Conservation (phyloP, 306 rosid species). For the Acacia melanoxylon region DNA sequence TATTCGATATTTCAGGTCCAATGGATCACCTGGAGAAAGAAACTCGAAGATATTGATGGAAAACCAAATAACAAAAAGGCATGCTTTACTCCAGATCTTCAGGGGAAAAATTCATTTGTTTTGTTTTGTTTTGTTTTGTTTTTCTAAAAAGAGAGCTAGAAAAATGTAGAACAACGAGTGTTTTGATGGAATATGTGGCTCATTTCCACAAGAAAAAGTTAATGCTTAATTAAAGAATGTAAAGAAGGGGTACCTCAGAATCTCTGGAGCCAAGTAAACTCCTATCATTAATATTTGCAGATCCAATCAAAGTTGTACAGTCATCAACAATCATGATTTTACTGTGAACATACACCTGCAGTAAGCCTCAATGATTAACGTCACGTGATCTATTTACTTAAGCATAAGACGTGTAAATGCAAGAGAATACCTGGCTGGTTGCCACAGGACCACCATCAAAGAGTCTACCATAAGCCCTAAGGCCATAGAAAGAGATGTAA, state of each 20-base stretch:
- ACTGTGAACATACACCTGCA: conserved; percentile 97
- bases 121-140: background rate
- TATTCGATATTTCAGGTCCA: background rate
- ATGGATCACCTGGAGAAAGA: conserved; percentile 10
- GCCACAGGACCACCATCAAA: conserved; percentile 85
- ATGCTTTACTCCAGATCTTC: conserved; percentile 8
- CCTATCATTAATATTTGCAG: conserved; percentile 97
- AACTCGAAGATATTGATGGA: conserved; percentile 7
- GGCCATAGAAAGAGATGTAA: conserved; percentile 93
- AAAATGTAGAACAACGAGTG: conserved; percentile 15
- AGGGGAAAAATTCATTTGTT: background rate
- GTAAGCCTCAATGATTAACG: conserved; percentile 20
- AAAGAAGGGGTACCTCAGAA: conserved; percentile 68
- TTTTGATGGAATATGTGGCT: background rate
- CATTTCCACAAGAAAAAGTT: background rate
- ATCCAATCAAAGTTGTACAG: conserved; percentile 78
- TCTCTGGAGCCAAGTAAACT: conserved; percentile 96
- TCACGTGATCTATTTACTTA: conserved; percentile 18
- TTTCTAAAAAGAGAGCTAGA: background rate
- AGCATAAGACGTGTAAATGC: conserved; percentile 19
- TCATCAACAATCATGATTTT: conserved; percentile 95
- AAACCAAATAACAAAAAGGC: background rate
- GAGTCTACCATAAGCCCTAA: conserved; percentile 86
- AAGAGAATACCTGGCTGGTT: conserved; percentile 85
- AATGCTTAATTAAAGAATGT: background rate